Conservation (phyloP, 1,139 yeast genomes). For the Torulaspora globosa region DNA sequence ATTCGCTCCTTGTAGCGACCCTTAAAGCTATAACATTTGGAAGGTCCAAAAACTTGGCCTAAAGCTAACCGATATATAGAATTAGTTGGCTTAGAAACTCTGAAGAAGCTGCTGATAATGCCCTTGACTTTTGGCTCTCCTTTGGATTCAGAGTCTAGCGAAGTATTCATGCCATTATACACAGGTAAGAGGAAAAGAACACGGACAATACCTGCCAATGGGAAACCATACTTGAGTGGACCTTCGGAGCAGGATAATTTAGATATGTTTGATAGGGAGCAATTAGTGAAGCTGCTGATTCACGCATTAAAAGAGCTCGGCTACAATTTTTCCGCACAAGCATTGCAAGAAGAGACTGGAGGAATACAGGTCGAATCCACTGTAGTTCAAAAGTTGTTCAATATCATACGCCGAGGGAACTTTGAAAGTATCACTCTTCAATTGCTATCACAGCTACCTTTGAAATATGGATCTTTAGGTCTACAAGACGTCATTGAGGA, state of each 20-base stretch:
- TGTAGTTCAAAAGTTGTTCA: conserved; percentile 41
- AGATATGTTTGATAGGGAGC: conserved; percentile 35
- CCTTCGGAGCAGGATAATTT: conserved; percentile 7
- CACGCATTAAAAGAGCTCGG: conserved; percentile 51
- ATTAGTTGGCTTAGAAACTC: not conserved
- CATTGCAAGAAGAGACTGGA: conserved; percentile 41
- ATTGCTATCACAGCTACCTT: conserved; percentile 26
- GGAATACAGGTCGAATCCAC: conserved; percentile 44
- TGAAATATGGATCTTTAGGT: conserved; percentile 38
- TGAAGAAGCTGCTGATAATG: conserved; percentile 2
- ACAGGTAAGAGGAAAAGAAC: conserved; percentile 13
- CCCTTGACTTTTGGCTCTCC: conserved; percentile 13
- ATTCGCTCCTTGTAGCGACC: not conserved
- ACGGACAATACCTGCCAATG: conserved; percentile 5
- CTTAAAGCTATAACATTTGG: not conserved
- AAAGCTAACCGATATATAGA: not conserved
- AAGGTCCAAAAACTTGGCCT: not conserved
- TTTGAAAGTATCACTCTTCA: conserved; percentile 37
- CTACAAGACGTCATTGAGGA: conserved; percentile 32
- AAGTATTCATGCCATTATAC: conserved; percentile 15
- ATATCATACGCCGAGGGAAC: conserved; percentile 41
- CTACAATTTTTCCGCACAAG: conserved; percentile 40
- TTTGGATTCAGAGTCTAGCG: conserved; percentile 11
- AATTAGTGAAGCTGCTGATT: conserved; percentile 47
- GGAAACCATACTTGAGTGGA: not conserved